Percentiles rank a stretch among this genome's conserved stretches.
These are phyloP conservation scores for Posidonia oceanica DNA, from an alignment of 116 monocot species.

Conservation along the genomic window DNA sequence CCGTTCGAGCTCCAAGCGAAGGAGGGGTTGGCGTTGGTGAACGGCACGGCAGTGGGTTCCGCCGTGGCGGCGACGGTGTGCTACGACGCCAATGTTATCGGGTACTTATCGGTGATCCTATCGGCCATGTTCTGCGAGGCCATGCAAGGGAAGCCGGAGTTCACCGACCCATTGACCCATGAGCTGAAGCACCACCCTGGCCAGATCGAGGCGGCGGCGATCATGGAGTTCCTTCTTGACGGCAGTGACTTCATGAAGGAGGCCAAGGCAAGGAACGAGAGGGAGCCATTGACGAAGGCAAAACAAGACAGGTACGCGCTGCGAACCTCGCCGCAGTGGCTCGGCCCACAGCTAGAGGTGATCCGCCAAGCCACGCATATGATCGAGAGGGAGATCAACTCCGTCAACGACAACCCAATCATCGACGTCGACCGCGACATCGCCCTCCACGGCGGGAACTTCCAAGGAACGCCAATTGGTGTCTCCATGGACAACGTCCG, in stretches of 20 bases:
- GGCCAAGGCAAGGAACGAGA: conserved; percentile 14
- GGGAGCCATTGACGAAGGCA: conserved; percentile 23
- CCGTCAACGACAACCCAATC: conserved; percentile 35
- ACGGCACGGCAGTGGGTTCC: conserved; percentile 33
- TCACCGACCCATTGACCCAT: conserved; percentile 29
- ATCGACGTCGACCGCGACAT: conserved; percentile 27
- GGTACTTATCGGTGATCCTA: conserved; percentile 12
- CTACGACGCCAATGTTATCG: conserved; percentile 23
- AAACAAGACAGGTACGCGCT: conserved; percentile 26
- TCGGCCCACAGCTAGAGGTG: conserved; percentile 28
- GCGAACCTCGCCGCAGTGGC: conserved; percentile 25
- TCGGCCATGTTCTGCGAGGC: conserved; percentile 31
- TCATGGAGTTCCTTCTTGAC: conserved; percentile 26
- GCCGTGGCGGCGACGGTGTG: conserved; percentile 23
- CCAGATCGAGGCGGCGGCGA: conserved; percentile 32
- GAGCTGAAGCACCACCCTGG: conserved; percentile 37
- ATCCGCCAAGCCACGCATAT: conserved; percentile 21
- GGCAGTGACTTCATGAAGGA: conserved; percentile 22
- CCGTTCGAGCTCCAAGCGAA: conserved; percentile 25
- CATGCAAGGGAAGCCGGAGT: conserved; percentile 34
- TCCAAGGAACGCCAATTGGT: conserved; percentile 77
- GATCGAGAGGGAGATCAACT: conserved; percentile 35
- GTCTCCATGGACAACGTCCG: conserved; percentile 77
- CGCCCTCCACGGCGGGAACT: conserved; percentile 77
- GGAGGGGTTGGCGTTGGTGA: conserved; percentile 30